phyloP scores from a whole-genome alignment of 768 basidiomycete genomes.

The Serendipita sp. region DNA sequence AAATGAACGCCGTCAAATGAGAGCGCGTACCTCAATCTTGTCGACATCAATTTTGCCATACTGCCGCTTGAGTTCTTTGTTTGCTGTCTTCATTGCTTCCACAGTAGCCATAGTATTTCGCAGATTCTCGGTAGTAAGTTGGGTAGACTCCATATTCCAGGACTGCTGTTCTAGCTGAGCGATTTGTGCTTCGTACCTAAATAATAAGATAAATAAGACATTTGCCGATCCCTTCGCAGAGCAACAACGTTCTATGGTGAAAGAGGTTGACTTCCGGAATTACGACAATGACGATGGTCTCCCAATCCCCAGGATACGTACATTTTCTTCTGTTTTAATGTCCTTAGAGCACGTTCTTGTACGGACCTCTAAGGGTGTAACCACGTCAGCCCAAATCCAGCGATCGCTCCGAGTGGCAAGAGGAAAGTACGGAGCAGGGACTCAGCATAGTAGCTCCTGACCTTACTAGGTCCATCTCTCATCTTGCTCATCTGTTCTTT shows the following conservation, averaged over 20 bases:
- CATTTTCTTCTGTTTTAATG: slow-evolving; percentile 90
- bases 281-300: background rate
- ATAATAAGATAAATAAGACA: background rate
- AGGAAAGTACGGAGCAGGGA: background rate
- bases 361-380: slow-evolving; percentile 51
- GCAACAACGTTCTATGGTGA: no score
- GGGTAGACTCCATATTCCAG: slow-evolving; percentile 96
- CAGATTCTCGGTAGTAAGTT: slow-evolving; percentile 91
- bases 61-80: slow-evolving; percentile 91
- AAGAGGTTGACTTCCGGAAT: no score
- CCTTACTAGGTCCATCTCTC: slow-evolving; percentile 89
- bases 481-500: slow-evolving; percentile 94
- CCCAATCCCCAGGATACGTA: slow-evolving; percentile 12
- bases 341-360: slow-evolving; percentile 83
- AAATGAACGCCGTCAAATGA: background rate
- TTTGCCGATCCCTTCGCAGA: no score
- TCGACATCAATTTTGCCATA: slow-evolving; percentile 95
- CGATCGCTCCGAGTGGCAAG: background rate
- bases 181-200: slow-evolving; percentile 69
- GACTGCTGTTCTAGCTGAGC: slow-evolving; percentile 84
- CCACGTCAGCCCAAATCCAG: background rate
- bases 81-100: slow-evolving; percentile 88
- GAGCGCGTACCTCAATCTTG: slow-evolving; percentile 75
- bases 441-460: slow-evolving; percentile 18
- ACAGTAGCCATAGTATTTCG: slow-evolving; percentile 98